Evolutionary conservation across 192 early-diverging fungal species (phyloP), one percentile per base, ranked within the genome.

Genomic region (Podochytrium sp.): DNA sequence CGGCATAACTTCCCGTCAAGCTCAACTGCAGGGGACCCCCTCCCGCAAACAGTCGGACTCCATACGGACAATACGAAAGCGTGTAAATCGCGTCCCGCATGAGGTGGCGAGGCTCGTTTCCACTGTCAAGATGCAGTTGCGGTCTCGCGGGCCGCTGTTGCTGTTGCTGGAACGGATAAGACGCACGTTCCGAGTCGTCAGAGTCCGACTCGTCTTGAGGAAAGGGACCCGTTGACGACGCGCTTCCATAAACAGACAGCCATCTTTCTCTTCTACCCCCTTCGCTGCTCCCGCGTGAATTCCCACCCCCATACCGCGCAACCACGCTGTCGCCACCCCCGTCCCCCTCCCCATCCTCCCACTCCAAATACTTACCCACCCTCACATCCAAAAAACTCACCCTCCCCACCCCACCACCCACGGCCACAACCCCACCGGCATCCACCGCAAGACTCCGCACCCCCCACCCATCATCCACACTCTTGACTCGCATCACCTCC

Each of bases 381-480:
- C 90, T 53, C 37, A 89, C 39, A 67, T 92, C 91, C 61, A 89
- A 91, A 70, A 89, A 92, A 4, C 84, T 81, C 1, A 92, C 41
- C 20, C 86, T 74, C 1, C 91, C 90, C 56, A 73, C 67, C 4
- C 91, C 91, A 27, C 90, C 90, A 0, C 90, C 90, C 16, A 89
- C 80, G 0, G 87, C 84, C 38, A 91, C 47, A 18, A 87, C 81
- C 23, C 76, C 76, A 53, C 75, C 71, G 37, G 77, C 78, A 39
- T 80, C 73, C 27, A 80, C 57, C 16, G 64, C 59, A 1, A 92
- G 29, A 2, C 87, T 83, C 18, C 91, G 77, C 1, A 92, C 91
- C 6, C 91, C 91, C 86, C 90, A 91, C 2, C 86, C 89, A 3
- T 88, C 87, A 79, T 92, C 91, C 52, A 85, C 74, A 12, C 86